Conservation (phyloP, 352 stramenopile species). For the Phytophthora macrochlamydospora region DNA sequence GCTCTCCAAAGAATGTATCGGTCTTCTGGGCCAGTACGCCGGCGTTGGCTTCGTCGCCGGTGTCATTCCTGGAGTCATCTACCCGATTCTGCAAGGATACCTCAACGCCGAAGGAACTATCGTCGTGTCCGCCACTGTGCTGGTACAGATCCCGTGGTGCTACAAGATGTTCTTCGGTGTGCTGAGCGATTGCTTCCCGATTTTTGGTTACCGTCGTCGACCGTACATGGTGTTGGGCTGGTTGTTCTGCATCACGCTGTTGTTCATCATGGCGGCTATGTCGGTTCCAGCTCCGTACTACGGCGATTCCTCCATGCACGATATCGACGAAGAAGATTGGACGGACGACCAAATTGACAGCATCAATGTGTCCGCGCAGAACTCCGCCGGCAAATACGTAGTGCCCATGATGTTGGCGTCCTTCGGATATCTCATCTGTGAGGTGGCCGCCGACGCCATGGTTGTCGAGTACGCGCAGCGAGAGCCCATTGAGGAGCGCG, state of each 20-base stretch:
- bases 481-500: conserved; percentile 46
- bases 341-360: conserved; percentile 33
- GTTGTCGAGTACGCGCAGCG: conserved; percentile 59
- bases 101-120: conserved; percentile 53
- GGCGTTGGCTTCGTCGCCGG: conserved; percentile 48
- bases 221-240: conserved; percentile 57
- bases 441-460: conserved; percentile 61
- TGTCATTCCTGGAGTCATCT: conserved; percentile 48
- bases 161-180: conserved; percentile 61
- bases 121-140: conserved; percentile 43
- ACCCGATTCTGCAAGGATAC: conserved; percentile 53
- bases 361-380: conserved; percentile 34
- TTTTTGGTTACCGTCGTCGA: conserved; percentile 44
- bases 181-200: conserved; percentile 51
- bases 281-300: conserved; percentile 41
- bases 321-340: conserved; percentile 36
- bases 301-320: conserved; percentile 38
- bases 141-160: conserved; percentile 52
- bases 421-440: conserved; percentile 53
- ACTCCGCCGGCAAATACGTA: conserved; percentile 42
- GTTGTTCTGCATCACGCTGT: conserved; percentile 36
- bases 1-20: conserved; percentile 44
- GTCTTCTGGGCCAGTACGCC: conserved; percentile 51
- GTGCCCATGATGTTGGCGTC: conserved; percentile 60
- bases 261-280: conserved; percentile 40